Base-by-base conservation (phyloP, 192 early-diverging fungal genomes). In the Hyaloraphidium curvatum region DNA sequence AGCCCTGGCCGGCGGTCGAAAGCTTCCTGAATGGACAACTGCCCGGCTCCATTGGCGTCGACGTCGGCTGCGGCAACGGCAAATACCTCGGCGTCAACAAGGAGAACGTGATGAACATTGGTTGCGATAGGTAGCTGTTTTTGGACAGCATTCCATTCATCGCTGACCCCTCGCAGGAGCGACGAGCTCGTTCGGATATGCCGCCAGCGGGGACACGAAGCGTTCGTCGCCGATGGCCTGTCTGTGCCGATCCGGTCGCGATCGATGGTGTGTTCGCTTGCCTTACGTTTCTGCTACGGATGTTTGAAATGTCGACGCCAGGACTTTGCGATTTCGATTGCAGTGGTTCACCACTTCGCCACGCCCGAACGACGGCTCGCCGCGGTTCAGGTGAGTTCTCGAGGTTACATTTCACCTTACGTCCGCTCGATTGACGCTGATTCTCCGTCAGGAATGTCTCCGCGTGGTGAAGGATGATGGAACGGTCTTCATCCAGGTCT, bases 21-120 rank as follows among this genome's bases (percentile, higher is more conserved):
- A 58, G 73, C 19, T 97, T 91, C 54, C 64, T 97, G 3, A 59
- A 55, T 25, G 65, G 54, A 0, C 68, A 79, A 52, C 62, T 72
- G 0, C 2, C 59, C 1, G 89, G 86, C 2, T 83, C 81, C 48
- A 26, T 97, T 1, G 93, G 93, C 11, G 86, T 82, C 1, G 93
- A 97, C 67, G 77, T 97, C 23, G 93, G 93, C 16, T 93, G 93
- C 58, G 93, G 93, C 9, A 97, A 97, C 67, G 93, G 93, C 37
- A 97, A 97, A 64, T 97, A 97, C 60, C 70, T 97, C 60, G 81
- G 80, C 27, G 83, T 93, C 1, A 91, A 93, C 57, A 65, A 64
- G n/a, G 71, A 78, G n/a, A 61, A 91, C 3, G 74, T 75, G 55
- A 79, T 85, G 31, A n/a, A n/a, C 11, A 52, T 88, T 28, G 93